Percentiles rank a stretch among this genome's conserved stretches.
Evolutionary conservation across 1,284 basidiomycete genomes (phyloP).

Genomic region (Xanthoconium separans): DNA sequence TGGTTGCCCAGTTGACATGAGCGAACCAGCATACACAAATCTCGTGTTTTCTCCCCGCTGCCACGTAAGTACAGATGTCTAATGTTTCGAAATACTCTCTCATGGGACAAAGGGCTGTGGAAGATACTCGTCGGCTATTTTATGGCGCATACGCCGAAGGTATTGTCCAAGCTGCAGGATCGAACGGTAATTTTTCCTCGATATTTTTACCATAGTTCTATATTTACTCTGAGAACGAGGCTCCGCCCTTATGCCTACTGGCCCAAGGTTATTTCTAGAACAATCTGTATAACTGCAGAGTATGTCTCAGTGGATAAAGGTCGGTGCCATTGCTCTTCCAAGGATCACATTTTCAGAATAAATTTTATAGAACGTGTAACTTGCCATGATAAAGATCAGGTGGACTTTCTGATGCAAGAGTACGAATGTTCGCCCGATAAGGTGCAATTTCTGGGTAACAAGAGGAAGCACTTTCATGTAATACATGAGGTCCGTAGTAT

Average conservation of each 20-base stretch:
- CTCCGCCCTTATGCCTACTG: background rate
- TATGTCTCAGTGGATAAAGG: background rate
- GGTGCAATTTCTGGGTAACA: background rate
- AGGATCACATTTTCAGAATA: background rate
- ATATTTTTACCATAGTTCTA: background rate
- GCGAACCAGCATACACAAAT: slow-evolving; percentile 32
- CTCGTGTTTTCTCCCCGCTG: slow-evolving; percentile 24
- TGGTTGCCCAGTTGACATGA: slow-evolving; percentile 31
- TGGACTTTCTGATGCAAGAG: background rate
- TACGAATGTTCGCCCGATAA: slow-evolving; percentile 3
- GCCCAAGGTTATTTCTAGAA: background rate
- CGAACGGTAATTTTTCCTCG: background rate
- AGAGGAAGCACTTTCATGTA: accelerated
- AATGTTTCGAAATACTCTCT: background rate
- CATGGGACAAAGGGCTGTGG: slow-evolving; percentile 1
- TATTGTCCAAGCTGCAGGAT: slow-evolving; percentile 11
- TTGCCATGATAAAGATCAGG: slow-evolving; percentile 8
- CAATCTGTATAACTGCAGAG: background rate
- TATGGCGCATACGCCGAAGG: slow-evolving; percentile 11
- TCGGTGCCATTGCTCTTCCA: background rate
- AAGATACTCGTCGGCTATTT: background rate
- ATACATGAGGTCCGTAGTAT: background rate
- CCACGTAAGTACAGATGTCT: background rate
- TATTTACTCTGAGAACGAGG: background rate
- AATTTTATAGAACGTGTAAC: background rate